Percentiles rank a stretch among this genome's conserved stretches.
These are phyloP conservation scores for Parastagonospora nodorum DNA, from an alignment of 2,329 filamentous ascomycete species.

Conservation along the genomic window DNA sequence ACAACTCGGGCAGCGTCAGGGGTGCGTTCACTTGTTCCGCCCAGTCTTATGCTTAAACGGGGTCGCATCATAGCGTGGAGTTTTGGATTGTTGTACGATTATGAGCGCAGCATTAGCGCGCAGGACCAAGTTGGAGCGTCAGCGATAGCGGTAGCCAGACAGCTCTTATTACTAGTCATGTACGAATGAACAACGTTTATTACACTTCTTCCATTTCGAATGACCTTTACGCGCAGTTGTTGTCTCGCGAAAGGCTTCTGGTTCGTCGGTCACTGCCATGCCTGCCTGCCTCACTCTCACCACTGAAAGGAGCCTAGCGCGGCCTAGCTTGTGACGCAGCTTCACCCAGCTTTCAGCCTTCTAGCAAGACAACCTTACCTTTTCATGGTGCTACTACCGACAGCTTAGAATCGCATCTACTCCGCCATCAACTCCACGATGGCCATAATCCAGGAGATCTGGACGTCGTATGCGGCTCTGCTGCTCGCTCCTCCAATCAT, in stretches of 20 bases:
- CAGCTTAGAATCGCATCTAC: neutral
- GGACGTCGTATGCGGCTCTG: neutral
- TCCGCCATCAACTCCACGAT: neutral
- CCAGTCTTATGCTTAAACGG: constrained; percentile 32
- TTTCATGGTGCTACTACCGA: too few species aligned
- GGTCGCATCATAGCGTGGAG: neutral
- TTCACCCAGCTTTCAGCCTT: too few species aligned
- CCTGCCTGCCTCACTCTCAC: too few species aligned
- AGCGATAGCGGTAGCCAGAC: constrained; percentile 8
- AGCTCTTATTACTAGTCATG: neutral
- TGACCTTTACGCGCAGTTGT: neutral
- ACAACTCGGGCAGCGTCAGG: constrained; percentile 44
- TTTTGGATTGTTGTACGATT: neutral
- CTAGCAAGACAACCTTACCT: too few species aligned
- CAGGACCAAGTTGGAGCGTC: neutral
- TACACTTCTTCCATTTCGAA: neutral
- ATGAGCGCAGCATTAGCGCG: neutral
- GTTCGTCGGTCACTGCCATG: neutral
- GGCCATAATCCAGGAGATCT: neutral
- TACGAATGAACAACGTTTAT: neutral
- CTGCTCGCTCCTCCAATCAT: neutral
- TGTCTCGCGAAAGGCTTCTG: too few species aligned
- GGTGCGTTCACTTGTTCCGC: constrained; percentile 49
- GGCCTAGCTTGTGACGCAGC: too few species aligned
- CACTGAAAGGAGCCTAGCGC: too few species aligned